A percentile compares a stretch with the other conserved stretches of the same genome.
Conservation (phyloP, 768 basidiomycete species). For the Rhizopogon salebrosus region DNA sequence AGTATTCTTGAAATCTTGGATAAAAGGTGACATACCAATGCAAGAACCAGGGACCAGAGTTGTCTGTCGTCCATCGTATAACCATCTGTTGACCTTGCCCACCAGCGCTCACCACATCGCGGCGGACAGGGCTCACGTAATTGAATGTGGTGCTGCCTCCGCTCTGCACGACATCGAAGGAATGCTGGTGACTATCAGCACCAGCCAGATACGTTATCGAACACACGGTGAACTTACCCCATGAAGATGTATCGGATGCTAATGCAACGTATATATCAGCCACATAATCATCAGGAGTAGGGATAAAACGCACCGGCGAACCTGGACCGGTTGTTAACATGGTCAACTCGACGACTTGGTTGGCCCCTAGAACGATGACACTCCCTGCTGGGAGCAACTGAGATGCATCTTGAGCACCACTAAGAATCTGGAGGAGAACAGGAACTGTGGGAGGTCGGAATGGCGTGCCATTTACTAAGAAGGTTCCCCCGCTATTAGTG, state of each 20-base stretch:
- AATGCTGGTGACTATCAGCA: conserved; percentile 17
- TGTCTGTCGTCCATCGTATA: conserved; percentile 57
- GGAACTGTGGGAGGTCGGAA: conserved; percentile 10
- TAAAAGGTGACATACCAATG: conserved; percentile 17
- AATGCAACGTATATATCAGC: not conserved
- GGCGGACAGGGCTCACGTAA: conserved; percentile 30
- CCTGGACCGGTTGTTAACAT: conserved; percentile 23
- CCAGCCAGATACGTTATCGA: not conserved
- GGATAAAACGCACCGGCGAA: conserved; percentile 18
- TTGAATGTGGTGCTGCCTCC: conserved; percentile 23
- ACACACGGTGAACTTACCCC: conserved; percentile 7
- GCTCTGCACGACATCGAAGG: conserved; percentile 30
- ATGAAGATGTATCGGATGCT: conserved; percentile 21
- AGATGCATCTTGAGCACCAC: conserved; percentile 9
- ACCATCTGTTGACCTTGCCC: conserved; percentile 36
- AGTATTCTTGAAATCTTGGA: not conserved
- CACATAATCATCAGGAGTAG: not conserved
- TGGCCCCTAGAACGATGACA: conserved; percentile 11
- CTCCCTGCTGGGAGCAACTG: conserved; percentile 10
- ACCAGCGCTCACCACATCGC: conserved; percentile 23
- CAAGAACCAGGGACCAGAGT: conserved; percentile 54
- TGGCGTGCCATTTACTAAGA: conserved; percentile 8
- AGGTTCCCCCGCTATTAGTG: not conserved
- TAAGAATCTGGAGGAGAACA: conserved; percentile 20
- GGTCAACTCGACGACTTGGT: conserved; percentile 14